Conservation (phyloP, 2,329 filamentous ascomycete genomes). For the Beauveria varroae region DNA sequence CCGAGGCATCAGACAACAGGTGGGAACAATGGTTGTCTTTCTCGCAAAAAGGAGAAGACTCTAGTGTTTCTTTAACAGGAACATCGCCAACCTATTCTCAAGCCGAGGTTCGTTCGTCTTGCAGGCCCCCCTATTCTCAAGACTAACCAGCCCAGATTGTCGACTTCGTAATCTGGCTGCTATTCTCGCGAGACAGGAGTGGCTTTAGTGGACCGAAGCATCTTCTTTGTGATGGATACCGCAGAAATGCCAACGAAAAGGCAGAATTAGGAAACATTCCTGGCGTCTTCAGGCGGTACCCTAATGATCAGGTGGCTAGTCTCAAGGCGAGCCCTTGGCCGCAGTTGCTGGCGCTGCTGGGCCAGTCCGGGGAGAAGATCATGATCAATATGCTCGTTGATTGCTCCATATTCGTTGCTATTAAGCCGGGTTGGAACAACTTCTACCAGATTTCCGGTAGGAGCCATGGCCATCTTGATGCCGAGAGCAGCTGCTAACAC, state of each 20-base stretch:
- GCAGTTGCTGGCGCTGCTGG: conserved; percentile 64
- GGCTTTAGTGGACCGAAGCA: conserved; percentile 53
- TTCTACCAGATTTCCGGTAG: conserved; percentile 73
- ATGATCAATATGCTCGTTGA: conserved; percentile 73
- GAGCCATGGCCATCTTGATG: conserved; percentile 13
- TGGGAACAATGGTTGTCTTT: conserved; percentile 52
- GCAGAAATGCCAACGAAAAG: conserved; percentile 35
- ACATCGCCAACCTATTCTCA: conserved; percentile 47
- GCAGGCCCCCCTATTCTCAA: neutral
- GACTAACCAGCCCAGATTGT: conserved; percentile 50
- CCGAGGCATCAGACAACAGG: conserved; percentile 20
- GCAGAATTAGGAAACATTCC: conserved; percentile 43
- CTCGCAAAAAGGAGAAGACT: conserved; percentile 55
- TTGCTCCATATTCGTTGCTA: conserved; percentile 63
- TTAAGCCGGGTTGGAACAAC: conserved; percentile 55
- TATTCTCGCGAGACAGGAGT: conserved; percentile 56
- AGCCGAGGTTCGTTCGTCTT: conserved; percentile 47
- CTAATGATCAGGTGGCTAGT: conserved; percentile 61
- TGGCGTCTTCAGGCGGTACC: conserved; percentile 55
- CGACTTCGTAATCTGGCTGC: conserved; percentile 67
- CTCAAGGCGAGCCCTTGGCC: conserved; percentile 71
- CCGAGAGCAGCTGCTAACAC: neutral
- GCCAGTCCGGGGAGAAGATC: conserved; percentile 64
- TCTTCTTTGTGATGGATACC: conserved; percentile 77
- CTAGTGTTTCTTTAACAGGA: conserved; percentile 44